Evolutionary conservation across 2,329 filamentous ascomycete genomes (phyloP), one percentile per base, ranked within the genome.

Genomic region (Trematosphaeria pertusa): DNA sequence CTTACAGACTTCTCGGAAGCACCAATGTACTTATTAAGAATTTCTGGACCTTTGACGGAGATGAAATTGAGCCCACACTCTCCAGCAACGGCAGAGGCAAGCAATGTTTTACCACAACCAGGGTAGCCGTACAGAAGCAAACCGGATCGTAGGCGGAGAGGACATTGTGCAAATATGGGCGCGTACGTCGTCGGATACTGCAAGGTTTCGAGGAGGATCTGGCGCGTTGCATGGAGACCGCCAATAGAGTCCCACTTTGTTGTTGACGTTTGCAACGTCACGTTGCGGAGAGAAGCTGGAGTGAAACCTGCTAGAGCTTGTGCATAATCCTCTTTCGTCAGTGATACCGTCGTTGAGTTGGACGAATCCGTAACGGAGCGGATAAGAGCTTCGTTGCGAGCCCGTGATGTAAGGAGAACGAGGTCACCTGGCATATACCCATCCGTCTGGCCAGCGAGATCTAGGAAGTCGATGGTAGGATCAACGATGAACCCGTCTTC

Each of bases 31-130:
- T 99, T 99, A 79, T 99, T 99, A 43, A 99, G 76, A 48, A 99
- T 97, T 72, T 99, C 95, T 0, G 94, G 94, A 0, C 94, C 94
- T 75, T 99, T 99, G 65, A 99, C 94, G 31, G 87, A 92, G 72
- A 99, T 99, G 73, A 99, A 99, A 73, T 99, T 99, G 50, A 99
- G 85, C 0, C 93, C 93, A 65, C 93, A 97, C 75, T 99, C 94
- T 45, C 93, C 93, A 10, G 95, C 94, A n/a, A 99, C 93, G 0
- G 94, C 94, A 47, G 90, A 96, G 15, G 95, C 94, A 8, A 99
- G 84, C 7, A 99, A 81, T 0, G 94, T 99, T 75, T 99, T 99
- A 52, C 95, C 95, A 65, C 94, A 97, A 2, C 94, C 94, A 0
- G 94, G 94, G 64, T 89, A 97, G 20, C 94, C 94, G 67, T 99